These are phyloP conservation scores for Pseudocercospora macadamiae DNA, from an alignment of 2,329 filamentous ascomycete species.

Conservation along the genomic window DNA sequence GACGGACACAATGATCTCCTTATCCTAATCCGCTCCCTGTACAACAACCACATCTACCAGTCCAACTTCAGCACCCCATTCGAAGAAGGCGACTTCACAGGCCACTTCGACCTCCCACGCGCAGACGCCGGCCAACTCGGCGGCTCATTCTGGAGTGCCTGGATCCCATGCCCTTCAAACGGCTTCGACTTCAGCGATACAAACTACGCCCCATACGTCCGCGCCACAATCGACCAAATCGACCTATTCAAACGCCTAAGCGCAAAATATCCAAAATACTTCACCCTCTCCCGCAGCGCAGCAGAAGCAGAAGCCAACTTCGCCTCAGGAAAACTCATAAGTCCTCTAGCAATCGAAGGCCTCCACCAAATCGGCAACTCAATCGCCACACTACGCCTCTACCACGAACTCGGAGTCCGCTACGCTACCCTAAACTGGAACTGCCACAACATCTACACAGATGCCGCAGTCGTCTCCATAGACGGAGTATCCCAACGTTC, in stretches of 20 bases:
- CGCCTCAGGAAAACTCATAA: constrained; percentile 61
- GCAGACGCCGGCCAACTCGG: constrained; percentile 72
- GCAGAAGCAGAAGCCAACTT: constrained; percentile 62
- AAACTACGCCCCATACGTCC: constrained; percentile 68
- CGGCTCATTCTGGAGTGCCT: constrained; percentile 94
- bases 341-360: constrained; percentile 80
- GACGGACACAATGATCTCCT: constrained; percentile 92
- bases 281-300: constrained; percentile 66
- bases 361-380: constrained; percentile 93
- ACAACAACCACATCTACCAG: constrained; percentile 75
- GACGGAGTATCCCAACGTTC: constrained; percentile 44
- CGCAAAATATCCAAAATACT: constrained; percentile 66
- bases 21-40: constrained; percentile 67
- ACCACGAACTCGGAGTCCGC: constrained; percentile 76
- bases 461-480: constrained; percentile 71
- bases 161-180: constrained; percentile 72
- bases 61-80: constrained; percentile 72
- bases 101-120: constrained; percentile 79
- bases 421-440: constrained; percentile 92
- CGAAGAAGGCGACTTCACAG: constrained; percentile 66
- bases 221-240: constrained; percentile 72
- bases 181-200: constrained; percentile 73
- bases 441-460: constrained; percentile 87
- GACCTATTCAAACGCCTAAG: constrained; percentile 71
- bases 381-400: constrained; percentile 72